Base-by-base conservation (phyloP, 495 filamentous ascomycete species). In the Penicillium samsonianum region DNA sequence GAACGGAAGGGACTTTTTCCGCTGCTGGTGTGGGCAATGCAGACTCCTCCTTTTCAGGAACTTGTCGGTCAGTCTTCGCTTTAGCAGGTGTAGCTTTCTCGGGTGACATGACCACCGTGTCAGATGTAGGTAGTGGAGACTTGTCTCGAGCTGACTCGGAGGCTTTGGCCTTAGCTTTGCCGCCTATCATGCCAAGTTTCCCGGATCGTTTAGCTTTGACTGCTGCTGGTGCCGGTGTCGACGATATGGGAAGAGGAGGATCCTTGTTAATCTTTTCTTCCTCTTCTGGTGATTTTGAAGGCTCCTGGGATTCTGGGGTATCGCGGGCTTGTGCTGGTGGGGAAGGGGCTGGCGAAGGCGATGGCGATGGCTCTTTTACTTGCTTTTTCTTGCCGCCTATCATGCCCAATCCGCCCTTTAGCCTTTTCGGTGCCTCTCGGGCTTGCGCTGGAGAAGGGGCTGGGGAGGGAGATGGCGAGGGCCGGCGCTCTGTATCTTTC, bases 361-460 rank as follows among this genome's bases (percentile, higher is more conserved):
- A 60, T 12, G 46, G 50, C 31, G 30, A 60, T 12, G 46, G 42
- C 20, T 53, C 54, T 40, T 50, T 45, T 38, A 45, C 42, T 35
- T 63, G 52, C 43, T 67, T 72, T 31, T 74, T 73, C 56, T 70
- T 74, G 55, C 73, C 74, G n/a, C 74, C 68, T 10, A 77, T 80
- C 4, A 70, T 60, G 38, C 74, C 67, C 14, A 77, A 60, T 5
- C 60, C 65, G 20, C 62, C 64, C 41, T 65, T 63, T 19, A 52
- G 33, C 50, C 67, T 70, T 17, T 65, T 62, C 1, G 57, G 63
- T 9, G 54, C 41, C 8, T 64, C 51, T 42, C 49, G 38, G 0
- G 9, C 26, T 19, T 58, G 38, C 7, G 61, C 12, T n/a, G 28
- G 26, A 35, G 57, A 45, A n/a, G 38, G 9, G 17, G 17, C 7